A percentile compares a stretch with the other conserved stretches of the same genome.
phyloP scores from a whole-genome alignment of 164 flowering plant genomes.

The Stephania cephalantha region DNA sequence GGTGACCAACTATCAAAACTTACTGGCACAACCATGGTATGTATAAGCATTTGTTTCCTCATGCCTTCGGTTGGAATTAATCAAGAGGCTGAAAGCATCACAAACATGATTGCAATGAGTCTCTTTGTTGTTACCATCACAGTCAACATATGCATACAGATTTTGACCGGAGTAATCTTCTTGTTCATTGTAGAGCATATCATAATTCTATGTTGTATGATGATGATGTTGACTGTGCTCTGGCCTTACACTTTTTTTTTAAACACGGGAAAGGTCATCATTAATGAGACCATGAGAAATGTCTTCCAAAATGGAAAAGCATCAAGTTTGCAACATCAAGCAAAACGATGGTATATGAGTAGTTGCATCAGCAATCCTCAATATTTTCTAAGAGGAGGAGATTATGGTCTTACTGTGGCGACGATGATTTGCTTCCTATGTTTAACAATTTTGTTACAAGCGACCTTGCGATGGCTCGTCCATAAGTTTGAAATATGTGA shows the following conservation, averaged over 20 bases:
- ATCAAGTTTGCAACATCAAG: not conserved
- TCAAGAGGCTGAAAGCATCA: not conserved
- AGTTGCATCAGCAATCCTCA: not conserved
- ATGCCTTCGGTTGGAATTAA: not conserved
- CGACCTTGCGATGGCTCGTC: not conserved
- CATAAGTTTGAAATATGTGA: not conserved
- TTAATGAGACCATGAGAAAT: not conserved
- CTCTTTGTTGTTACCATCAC: not conserved
- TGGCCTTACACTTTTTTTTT: not conserved
- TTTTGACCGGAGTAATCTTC: not conserved
- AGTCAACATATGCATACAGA: not conserved
- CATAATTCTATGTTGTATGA: not conserved
- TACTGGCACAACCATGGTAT: constrained; percentile 9
- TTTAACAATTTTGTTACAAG: not conserved
- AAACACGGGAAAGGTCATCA: not conserved
- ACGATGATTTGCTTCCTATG: not conserved
- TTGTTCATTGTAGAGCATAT: not conserved
- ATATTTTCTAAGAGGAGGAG: not conserved
- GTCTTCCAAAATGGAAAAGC: not conserved
- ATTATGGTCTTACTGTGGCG: not conserved
- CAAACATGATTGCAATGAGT: not conserved
- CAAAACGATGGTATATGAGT: not conserved
- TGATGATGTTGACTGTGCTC: not conserved
- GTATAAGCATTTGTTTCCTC: not conserved
- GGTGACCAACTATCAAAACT: constrained; percentile 16